Evolutionary conservation across 2,329 filamentous ascomycete genomes (phyloP), one percentile per base, ranked within the genome.

Genomic region (Hortaea sp.): DNA sequence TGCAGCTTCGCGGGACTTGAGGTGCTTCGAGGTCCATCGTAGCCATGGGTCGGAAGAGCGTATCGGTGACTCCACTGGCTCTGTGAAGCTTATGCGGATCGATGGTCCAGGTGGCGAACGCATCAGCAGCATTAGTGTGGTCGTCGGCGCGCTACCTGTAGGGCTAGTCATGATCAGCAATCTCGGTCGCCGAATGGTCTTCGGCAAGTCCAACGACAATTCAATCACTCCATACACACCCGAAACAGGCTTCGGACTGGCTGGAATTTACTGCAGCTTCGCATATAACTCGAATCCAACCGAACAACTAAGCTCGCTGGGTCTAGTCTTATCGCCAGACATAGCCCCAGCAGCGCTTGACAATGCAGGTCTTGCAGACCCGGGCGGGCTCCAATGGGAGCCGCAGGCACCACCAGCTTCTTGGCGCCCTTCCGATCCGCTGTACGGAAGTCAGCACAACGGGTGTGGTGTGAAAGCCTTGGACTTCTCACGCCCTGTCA

Each of bases 71-170:
- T 6, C 10, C 20, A 29, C n/a, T 9, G 41, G 12, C 5, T 6
- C 41, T 10, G 35, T 43, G 28, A 43, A 43, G 13, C n/a, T 34
- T 6, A 9, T 43, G 11, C 41, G n/a, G 7, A 34, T 43, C 9
- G 41, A 43, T 43, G 41, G 41, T 11, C 41, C 41, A 9, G 41
- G 41, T 20, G 41, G 41, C 3, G 41, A 43, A 20, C 41, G 41
- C 11, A 34, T 43, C 27, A 30, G n/a, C 30, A 30, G 6, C n/a
- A n/a, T 32, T 11, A 34, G 28, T 12, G 5, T 43, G 9, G 32
- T 34, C 29, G 27, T 43, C 11, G 41, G 41, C 6, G 28, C 41
- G 11, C 13, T 43, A 10, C 30, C 28, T 9, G 41, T 34, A 13
- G 41, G 41, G 31, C 11, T 43, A 6, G 30, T 29, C 13, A 5